Conservation (phyloP, 2,329 filamentous ascomycete genomes). For the Colletotrichum eremochloae region DNA sequence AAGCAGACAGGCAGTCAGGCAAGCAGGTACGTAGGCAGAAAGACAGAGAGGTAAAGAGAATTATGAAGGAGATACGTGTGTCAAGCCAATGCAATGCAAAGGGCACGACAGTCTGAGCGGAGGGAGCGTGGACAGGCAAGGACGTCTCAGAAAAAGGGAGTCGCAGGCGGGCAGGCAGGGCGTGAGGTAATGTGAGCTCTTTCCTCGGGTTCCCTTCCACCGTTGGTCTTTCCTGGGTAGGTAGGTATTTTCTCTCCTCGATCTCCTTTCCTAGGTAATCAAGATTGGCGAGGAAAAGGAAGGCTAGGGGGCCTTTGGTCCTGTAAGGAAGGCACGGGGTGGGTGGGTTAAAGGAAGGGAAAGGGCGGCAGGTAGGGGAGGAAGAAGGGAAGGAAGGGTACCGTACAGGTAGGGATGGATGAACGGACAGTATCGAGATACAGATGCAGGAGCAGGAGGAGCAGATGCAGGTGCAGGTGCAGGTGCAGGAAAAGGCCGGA, state of each 20-base stretch:
- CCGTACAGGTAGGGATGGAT: not conserved
- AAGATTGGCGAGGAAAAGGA: not conserved
- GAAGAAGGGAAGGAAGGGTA: not conserved
- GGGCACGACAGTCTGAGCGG: conserved; percentile 24
- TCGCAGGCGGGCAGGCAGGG: not conserved
- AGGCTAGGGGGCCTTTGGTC: not conserved
- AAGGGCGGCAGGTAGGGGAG: not conserved
- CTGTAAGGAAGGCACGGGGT: not conserved
- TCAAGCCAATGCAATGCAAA: conserved; percentile 26
- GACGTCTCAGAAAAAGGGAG: conserved; percentile 13
- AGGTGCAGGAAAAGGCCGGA: not conserved
- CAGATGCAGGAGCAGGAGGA: not conserved
- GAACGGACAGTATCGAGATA: not conserved
- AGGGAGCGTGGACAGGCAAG: conserved; percentile 34
- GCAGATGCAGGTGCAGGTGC: not conserved
- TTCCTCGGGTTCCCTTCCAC: not conserved
- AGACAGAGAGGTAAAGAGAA: not conserved
- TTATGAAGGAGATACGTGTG: not conserved
- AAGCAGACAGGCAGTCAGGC: not conserved
- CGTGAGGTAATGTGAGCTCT: not conserved
- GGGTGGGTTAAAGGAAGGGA: not conserved
- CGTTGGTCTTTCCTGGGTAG: not conserved
- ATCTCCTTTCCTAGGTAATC: not conserved
- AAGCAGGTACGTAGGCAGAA: not conserved
- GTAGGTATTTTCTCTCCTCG: not conserved